Evolutionary conservation across 306 rosid species (phyloP).

Genomic region (Hippophae gyantsensis): DNA sequence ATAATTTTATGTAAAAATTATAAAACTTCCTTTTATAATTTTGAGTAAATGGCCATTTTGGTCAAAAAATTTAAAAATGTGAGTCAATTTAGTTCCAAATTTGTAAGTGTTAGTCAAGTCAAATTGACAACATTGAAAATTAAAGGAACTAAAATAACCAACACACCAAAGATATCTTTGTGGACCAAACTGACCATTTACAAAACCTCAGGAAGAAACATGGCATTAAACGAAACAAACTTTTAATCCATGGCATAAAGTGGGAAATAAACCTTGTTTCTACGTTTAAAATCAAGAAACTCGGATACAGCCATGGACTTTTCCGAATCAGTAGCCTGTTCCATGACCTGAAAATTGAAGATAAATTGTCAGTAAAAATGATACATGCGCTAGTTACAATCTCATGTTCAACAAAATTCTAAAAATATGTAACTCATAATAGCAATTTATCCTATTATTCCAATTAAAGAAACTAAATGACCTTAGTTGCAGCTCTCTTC

Average conservation of each 20-base stretch:
- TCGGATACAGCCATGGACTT: conserved; percentile 73
- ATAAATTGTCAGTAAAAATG: conserved; percentile 4
- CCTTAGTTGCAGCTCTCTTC: conserved; percentile 99
- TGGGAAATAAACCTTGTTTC: conserved; percentile 63
- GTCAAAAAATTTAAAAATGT: too few relatives aligned
- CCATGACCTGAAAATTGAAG: conserved; percentile 77
- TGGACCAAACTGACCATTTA: too few relatives aligned
- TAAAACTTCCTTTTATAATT: too few relatives aligned
- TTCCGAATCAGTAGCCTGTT: conserved; percentile 85
- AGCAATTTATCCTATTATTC: neutral
- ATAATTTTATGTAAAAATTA: too few relatives aligned
- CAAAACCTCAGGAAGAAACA: neutral
- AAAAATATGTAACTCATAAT: neutral
- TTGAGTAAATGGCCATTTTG: too few relatives aligned
- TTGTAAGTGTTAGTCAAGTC: too few relatives aligned
- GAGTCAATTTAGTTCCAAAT: too few relatives aligned
- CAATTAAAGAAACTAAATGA: conserved; percentile 19
- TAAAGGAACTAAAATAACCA: too few relatives aligned
- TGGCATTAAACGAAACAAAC: conserved; percentile 1
- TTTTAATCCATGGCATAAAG: neutral
- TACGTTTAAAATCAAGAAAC: conserved; percentile 94
- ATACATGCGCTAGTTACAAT: conserved; percentile 4
- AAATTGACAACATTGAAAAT: too few relatives aligned
- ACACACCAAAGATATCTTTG: too few relatives aligned
- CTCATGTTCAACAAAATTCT: conserved; percentile 11